phyloP scores from a whole-genome alignment of 1,284 basidiomycete species.

The Filobasidium uniguttulatum region DNA sequence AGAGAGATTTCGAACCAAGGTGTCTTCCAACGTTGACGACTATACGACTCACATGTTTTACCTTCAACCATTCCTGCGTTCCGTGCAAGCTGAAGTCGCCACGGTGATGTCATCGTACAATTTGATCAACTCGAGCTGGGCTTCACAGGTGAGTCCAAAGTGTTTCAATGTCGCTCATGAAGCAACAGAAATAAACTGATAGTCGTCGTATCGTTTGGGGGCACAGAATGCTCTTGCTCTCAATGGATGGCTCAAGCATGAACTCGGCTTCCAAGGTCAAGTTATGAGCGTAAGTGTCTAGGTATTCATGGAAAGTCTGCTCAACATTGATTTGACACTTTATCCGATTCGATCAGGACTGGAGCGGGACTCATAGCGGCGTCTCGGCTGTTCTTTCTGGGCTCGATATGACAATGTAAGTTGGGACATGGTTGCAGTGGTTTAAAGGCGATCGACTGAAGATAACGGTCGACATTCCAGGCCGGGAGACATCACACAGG shows the following conservation, averaged over 20 bases:
- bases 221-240: conserved; percentile 53
- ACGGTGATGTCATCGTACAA: conserved; percentile 65
- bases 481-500: conserved; percentile 51
- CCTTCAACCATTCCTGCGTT: conserved; percentile 48
- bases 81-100: conserved; percentile 58
- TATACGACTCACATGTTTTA: conserved; percentile 42
- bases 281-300: conserved; percentile 39
- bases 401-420: conserved; percentile 45
- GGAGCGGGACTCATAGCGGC: conserved; percentile 49
- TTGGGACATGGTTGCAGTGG: not conserved
- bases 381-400: conserved; percentile 44
- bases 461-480: conserved; percentile 38
- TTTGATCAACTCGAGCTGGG: conserved; percentile 44
- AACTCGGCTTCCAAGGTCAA: conserved; percentile 65
- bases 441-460: no score
- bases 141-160: conserved; percentile 47
- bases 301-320: no score
- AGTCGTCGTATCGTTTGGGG: no score
- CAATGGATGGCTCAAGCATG: conserved; percentile 56
- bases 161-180: no score
- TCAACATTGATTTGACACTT: no score
- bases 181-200: no score
- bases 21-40: conserved; percentile 60
- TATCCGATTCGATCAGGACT: no score
- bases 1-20: conserved; percentile 32